Base-by-base conservation (phyloP, 2,329 filamentous ascomycete species). In the Ilyonectria mors-panacis region DNA sequence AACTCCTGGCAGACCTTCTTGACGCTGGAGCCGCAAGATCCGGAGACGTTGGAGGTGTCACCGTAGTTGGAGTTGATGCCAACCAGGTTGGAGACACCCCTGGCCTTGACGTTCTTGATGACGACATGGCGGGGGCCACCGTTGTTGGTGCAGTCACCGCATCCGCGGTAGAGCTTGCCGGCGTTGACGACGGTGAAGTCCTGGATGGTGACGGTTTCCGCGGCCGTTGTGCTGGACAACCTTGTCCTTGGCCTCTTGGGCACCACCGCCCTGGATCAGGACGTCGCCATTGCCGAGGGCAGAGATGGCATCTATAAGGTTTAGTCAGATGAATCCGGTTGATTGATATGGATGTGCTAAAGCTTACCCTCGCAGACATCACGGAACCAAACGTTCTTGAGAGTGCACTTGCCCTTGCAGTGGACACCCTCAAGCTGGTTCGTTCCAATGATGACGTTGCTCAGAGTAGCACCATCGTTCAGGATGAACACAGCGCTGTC, bases 331-430 rank as follows among this genome's bases (percentile, higher is more conserved):
- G 19, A 33, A 23, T 37, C 19, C 8, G 8, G 4, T n/a, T 26
- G 0, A 28, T 19, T 4, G 10, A 33, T 9, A 12, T 26, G 3
- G 12, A 17, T 15, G 21, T 15, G 3, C 12, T 50, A 8, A 6
- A 33, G 30, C 59, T 63, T 56, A 57, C 59, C 59, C 28, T 82
- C 80, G 69, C 80, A 82, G 50, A 82, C 78, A 47, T 80, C 76
- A 17, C 76, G 70, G 75, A 79, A 80, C 80, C 79, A 81, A 56
- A 82, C 80, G 69, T 79, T 78, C 57, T 73, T 75, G 10, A 78
- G 70, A 12, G 76, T 78, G 74, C 66, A 51, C 70, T 75, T 51
- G 78, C 74, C 71, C 6, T 69, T 58, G 63, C 75, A 77, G 68
- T 76, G 72, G 23, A 77, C 70, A 54, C 76, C 76, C 63, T 77